Evolutionary conservation across 1,139 yeast genomes (phyloP).

Genomic region (Yamadazyma sp.): DNA sequence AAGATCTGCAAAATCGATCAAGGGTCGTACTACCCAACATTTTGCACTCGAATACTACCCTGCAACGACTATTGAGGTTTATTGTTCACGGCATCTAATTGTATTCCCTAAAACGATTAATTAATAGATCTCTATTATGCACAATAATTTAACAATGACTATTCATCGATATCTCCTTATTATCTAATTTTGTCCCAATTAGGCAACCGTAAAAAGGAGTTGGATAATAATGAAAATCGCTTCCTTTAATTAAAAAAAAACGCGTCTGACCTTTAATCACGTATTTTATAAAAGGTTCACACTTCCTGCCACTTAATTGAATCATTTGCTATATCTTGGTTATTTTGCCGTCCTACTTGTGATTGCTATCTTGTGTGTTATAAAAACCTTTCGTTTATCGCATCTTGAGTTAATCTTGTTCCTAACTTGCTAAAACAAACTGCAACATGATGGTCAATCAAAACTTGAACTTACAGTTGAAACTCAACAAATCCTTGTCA

Average conservation of each 20-base stretch:
- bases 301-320: neutral
- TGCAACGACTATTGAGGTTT: too few species aligned
- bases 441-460: constrained; percentile 27
- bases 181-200: constrained; percentile 3
- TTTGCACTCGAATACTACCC: neutral
- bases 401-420: neutral
- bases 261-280: constrained; percentile 4
- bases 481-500: constrained; percentile 29
- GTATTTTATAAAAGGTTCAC: constrained; percentile 4
- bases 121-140: neutral
- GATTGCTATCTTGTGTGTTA: neutral
- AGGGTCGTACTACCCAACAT: too few species aligned
- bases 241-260: constrained; percentile 1
- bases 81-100: neutral
- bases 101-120: neutral
- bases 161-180: neutral
- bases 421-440: neutral
- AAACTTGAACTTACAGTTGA: constrained; percentile 27
- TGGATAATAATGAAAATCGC: neutral
- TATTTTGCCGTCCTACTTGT: too few species aligned
- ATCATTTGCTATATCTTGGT: neutral
- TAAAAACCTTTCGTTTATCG: neutral
- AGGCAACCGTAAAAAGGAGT: constrained; percentile 5
- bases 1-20: too few species aligned
- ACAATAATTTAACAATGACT: neutral